These are phyloP conservation scores for Aspergillus homomorphus DNA, from an alignment of 495 filamentous ascomycete species.

Conservation along the genomic window DNA sequence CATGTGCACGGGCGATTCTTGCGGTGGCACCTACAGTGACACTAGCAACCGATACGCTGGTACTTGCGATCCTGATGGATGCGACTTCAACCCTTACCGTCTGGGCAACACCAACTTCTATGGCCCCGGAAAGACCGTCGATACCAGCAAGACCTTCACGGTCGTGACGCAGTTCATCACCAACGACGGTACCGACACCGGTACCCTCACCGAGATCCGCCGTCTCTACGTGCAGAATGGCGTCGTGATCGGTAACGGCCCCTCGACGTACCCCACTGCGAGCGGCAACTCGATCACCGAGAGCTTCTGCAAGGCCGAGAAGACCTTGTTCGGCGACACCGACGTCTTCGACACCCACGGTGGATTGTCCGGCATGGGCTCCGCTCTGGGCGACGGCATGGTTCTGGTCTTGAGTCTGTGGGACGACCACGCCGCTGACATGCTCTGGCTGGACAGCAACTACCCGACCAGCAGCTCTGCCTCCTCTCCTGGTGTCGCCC, in stretches of 20 bases:
- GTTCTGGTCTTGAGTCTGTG: slow-evolving; percentile 71
- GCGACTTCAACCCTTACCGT: slow-evolving; percentile 76
- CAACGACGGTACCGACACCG: slow-evolving; percentile 49
- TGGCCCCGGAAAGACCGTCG: slow-evolving; percentile 56
- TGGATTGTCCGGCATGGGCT: slow-evolving; percentile 55
- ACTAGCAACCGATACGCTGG: slow-evolving; percentile 40
- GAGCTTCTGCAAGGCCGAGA: slow-evolving; percentile 59
- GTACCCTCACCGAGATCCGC: slow-evolving; percentile 59
- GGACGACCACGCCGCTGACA: slow-evolving; percentile 69
- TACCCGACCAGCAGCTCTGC: slow-evolving; percentile 57
- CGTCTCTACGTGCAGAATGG: slow-evolving; percentile 73
- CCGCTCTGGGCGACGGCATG: slow-evolving; percentile 55
- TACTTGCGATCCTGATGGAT: slow-evolving; percentile 73
- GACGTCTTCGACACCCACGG: slow-evolving; percentile 58
- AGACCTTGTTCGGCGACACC: slow-evolving; percentile 58
- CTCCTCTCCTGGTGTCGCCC: slow-evolving; percentile 56
- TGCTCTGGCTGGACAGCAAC: slow-evolving; percentile 77
- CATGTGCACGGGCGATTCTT: slow-evolving; percentile 55
- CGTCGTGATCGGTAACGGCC: slow-evolving; percentile 57
- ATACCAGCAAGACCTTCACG: slow-evolving; percentile 62
- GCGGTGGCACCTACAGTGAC: slow-evolving; percentile 48
- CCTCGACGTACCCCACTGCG: slow-evolving; percentile 50
- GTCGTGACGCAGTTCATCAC: slow-evolving; percentile 72
- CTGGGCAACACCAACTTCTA: slow-evolving; percentile 62
- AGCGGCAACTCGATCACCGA: slow-evolving; percentile 57